Evolutionary conservation across 2,329 filamentous ascomycete genomes (phyloP), one percentile per base, ranked within the genome.

Genomic region (Calonectria pseudoturangicola): DNA sequence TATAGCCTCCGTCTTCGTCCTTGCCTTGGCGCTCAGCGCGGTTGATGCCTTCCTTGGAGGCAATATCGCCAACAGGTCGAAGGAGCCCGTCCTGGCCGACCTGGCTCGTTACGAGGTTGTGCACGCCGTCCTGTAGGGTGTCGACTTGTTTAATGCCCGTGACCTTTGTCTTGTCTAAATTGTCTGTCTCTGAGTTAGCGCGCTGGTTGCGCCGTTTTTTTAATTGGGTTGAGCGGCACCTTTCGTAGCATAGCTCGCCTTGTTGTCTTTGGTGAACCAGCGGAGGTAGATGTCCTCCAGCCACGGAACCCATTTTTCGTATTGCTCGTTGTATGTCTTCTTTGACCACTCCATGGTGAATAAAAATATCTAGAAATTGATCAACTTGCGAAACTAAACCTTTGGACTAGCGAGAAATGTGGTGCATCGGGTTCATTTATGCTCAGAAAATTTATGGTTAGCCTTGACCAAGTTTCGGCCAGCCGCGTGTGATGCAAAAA

Each of bases 201-300:
- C 1, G 4, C 7, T 1, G 21, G 21, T 16, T 2, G 15, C 2
- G 1, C 12, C 28, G 3, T 27, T 9, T 6, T 7, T 16, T 28
- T 28, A 18, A 18, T 12, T 18, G 28, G 56, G 64, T 25, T 36
- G 10, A 27, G 82, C 85, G 15, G 41, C 82, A 94, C 93, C 89
- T 83, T 93, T 94, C 2, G 92, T 88, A 7, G 90, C 87, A 79
- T 95, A 95, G 81, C 90, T 92, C 6, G 92, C 90, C 84, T 95
- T 94, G 88, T 95, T 95, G 81, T 94, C 92, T 74, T 92, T 93
- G 79, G 92, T 93, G 83, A 94, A 94, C 87, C 90, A 94, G 66
- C 88, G 87, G 33, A 95, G 88, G 82, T 94, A 94, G 72, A 91
- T 83, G 82, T 95, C 93, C 83, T 95, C 93, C 70, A 94, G 86